Base-by-base conservation (phyloP, 164 flowering plant species). In the Magnolia officinalis region DNA sequence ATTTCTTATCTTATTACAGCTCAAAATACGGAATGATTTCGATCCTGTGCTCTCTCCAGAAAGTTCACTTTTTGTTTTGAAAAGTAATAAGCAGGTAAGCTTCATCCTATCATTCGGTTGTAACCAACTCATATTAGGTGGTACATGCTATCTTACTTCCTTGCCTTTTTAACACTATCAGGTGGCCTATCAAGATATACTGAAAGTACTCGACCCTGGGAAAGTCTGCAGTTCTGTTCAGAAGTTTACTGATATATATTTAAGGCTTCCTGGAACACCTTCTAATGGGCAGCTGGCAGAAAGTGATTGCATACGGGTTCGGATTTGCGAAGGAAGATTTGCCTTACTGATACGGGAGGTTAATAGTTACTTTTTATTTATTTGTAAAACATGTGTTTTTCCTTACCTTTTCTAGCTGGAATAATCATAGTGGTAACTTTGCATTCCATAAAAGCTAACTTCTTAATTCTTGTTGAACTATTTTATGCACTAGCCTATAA, bases 1-100 rank as follows among this genome's bases (percentile, higher is more conserved):
- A 2, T 72, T 67, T 67, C 10, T 31, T 76, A n/a, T 24, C 61
- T 16, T 45, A 21, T 61, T 85, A 82, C 90, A 95, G 99, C 90
- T 96, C 59, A 96, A 96, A 87, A 94, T 96, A 63, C 91, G 98
- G 73, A 96, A 96, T 84, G 99, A 96, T 85, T 96, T 94, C 85
- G 99, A 96, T 83, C 99, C 99, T 31, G 98, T 96, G 75, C 94
- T 92, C 77, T 96, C 99, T 63, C 98, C 99, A 5, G 99, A 96
- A 88, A 96, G 99, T 82, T 96, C 98, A 67, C 83, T 96, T 78
- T 96, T 96, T 83, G 93, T 96, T 68, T 81, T 96, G 83, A 96
- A 96, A 88, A 94, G 98, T 80, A 92, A 93, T 78, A 93, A 90
- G 80, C 92, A 94, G 85, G 99, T 96, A 84, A 72, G 82, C 52